Percentiles rank a stretch among this genome's conserved stretches.
Conservation (phyloP, 78 protist genomes). For the Cavenderia fasciculata region DNA sequence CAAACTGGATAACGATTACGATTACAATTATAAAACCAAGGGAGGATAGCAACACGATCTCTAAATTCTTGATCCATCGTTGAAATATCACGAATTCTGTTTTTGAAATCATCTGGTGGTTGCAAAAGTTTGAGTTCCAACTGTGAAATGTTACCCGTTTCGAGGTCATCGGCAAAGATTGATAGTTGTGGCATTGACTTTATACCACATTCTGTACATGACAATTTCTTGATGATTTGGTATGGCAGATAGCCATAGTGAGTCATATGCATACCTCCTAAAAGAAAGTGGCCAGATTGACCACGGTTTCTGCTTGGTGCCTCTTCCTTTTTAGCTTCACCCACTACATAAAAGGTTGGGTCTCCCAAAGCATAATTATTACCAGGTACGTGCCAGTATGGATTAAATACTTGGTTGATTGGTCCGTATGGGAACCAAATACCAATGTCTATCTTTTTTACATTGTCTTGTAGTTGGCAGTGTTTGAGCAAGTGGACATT, state of each 20-base stretch:
- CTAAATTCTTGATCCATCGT: background rate
- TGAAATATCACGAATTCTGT: background rate
- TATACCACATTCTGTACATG: slow-evolving; percentile 12
- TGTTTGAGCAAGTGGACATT: background rate
- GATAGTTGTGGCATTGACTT: background rate
- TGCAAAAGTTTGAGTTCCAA: background rate
- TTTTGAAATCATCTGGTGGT: background rate
- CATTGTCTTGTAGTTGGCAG: background rate
- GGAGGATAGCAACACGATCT: background rate
- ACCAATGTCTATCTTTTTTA: background rate
- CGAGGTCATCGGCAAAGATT: background rate
- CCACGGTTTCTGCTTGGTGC: background rate
- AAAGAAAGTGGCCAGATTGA: background rate
- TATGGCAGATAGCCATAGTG: slow-evolving; percentile 13
- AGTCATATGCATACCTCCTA: slow-evolving; percentile 22
- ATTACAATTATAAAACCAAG: slow-evolving; percentile 10
- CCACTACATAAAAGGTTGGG: background rate
- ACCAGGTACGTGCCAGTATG: background rate
- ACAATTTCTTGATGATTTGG: background rate
- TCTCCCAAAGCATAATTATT: background rate
- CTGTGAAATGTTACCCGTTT: background rate
- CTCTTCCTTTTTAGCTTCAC: background rate
- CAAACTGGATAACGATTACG: slow-evolving; percentile 8
- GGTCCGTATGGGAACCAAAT: slow-evolving; percentile 17
- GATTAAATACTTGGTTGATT: background rate